phyloP scores from a whole-genome alignment of 1,284 basidiomycete species.

The Polyporus tsugae region DNA sequence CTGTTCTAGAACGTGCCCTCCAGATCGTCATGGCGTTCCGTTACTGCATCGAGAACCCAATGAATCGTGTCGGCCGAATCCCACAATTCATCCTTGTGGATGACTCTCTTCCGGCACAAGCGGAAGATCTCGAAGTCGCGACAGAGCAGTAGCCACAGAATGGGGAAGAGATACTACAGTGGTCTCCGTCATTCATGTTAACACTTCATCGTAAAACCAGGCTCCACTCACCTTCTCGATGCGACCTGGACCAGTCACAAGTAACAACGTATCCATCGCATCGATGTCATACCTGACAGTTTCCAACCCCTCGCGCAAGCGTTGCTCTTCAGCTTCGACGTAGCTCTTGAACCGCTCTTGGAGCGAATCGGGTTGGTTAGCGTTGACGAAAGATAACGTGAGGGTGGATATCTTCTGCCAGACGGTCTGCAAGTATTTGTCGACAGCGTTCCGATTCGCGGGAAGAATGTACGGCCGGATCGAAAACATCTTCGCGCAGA shows the following conservation, averaged over 20 bases:
- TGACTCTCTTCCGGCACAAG: constrained; percentile 17
- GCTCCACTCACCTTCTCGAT: constrained; percentile 30
- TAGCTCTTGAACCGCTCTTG: constrained; percentile 28
- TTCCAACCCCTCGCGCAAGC: constrained; percentile 27
- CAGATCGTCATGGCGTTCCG: constrained; percentile 20
- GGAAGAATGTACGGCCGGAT: constrained; percentile 27
- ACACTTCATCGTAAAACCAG: neutral
- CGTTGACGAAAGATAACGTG: constrained; percentile 21
- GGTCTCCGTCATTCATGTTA: neutral
- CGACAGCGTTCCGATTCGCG: constrained; percentile 30
- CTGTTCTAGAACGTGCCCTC: constrained; percentile 2
- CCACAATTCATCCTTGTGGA: constrained; percentile 35
- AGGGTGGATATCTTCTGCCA: constrained; percentile 25
- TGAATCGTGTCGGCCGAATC: constrained; percentile 32
- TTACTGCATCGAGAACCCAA: constrained; percentile 24
- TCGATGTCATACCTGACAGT: constrained; percentile 33
- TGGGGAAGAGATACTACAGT: constrained; percentile 42
- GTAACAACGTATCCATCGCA: constrained; percentile 30
- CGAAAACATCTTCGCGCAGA: constrained; percentile 36
- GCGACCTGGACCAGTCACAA: constrained; percentile 29
- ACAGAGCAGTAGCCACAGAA: constrained; percentile 30
- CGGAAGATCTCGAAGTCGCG: constrained; percentile 29
- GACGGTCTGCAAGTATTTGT: constrained; percentile 25
- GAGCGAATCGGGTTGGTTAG: constrained; percentile 15
- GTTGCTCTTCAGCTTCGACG: constrained; percentile 30